Evolutionary conservation across 192 early-diverging fungal species (phyloP).

Genomic region (Entrophospora sp.): DNA sequence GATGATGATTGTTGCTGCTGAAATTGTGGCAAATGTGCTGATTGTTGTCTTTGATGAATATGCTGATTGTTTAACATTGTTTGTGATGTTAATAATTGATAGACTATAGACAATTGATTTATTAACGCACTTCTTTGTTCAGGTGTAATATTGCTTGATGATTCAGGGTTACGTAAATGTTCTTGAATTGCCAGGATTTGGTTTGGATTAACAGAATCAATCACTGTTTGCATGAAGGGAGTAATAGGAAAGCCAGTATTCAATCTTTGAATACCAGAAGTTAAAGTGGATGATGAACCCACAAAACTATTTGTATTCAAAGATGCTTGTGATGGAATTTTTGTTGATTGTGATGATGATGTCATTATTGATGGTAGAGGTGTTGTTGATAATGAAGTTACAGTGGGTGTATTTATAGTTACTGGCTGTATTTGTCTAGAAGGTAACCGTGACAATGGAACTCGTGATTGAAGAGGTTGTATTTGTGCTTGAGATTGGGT

Average conservation of each 20-base stretch:
- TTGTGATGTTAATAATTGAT: conserved; percentile 9
- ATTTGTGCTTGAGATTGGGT: neutral
- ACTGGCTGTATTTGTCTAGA: neutral
- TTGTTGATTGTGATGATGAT: neutral
- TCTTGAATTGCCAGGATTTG: conserved; percentile 16
- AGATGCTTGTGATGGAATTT: neutral
- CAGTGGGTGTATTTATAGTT: neutral
- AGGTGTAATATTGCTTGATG: neutral
- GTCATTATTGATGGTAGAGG: too few relatives aligned
- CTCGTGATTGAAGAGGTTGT: conserved; percentile 1
- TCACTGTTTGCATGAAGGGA: conserved; percentile 16
- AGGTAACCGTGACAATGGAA: neutral
- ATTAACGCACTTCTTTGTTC: conserved; percentile 18
- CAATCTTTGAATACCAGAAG: neutral
- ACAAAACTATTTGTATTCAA: neutral
- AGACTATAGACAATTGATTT: conserved; percentile 1
- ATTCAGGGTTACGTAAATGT: neutral
- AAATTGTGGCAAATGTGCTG: neutral
- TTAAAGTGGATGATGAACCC: neutral
- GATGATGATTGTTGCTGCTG: neutral
- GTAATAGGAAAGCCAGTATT: neutral
- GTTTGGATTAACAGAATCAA: conserved; percentile 14
- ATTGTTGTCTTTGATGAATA: neutral
- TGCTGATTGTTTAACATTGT: neutral
- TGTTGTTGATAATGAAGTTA: neutral